Percentiles rank a stretch among this genome's conserved stretches.
These are phyloP conservation scores for Aspergillus novofumigatus DNA, from an alignment of 2,329 filamentous ascomycete genomes.

Conservation along the genomic window DNA sequence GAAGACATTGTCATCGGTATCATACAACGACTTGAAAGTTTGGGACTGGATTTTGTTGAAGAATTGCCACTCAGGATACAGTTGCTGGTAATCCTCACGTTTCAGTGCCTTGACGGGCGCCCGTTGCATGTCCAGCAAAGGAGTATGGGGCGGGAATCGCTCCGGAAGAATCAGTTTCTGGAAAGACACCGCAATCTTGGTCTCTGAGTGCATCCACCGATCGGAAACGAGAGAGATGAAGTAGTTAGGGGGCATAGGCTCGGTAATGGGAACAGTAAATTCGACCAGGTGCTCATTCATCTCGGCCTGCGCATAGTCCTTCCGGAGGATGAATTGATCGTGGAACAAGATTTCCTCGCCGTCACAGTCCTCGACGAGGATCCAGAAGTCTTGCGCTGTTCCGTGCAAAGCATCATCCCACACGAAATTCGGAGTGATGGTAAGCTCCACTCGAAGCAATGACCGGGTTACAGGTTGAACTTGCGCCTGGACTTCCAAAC, in stretches of 20 bases:
- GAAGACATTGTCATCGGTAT: slow-evolving; percentile 89
- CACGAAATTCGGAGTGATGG: slow-evolving; percentile 88
- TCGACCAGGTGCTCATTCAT: slow-evolving; percentile 92
- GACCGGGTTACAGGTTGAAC: slow-evolving; percentile 93
- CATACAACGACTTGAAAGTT: slow-evolving; percentile 89
- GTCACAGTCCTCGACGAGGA: slow-evolving; percentile 94
- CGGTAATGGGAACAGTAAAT: slow-evolving; percentile 92
- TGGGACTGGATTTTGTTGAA: slow-evolving; percentile 99
- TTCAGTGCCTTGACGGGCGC: slow-evolving; percentile 87
- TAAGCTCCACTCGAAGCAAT: slow-evolving; percentile 84
- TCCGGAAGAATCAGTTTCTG: slow-evolving; percentile 91
- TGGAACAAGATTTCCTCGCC: slow-evolving; percentile 94
- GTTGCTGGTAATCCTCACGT: slow-evolving; percentile 69
- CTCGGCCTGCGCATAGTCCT: slow-evolving; percentile 80
- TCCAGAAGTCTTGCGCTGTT: slow-evolving; percentile 89
- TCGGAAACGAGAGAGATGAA: slow-evolving; percentile 95
- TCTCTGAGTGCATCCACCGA: slow-evolving; percentile 97
- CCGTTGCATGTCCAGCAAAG: slow-evolving; percentile 84
- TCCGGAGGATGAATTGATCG: slow-evolving; percentile 87
- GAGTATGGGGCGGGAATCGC: slow-evolving; percentile 92
- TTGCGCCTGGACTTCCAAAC: slow-evolving; percentile 86
- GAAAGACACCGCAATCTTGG: slow-evolving; percentile 87
- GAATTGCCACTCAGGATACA: slow-evolving; percentile 79
- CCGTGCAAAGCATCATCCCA: slow-evolving; percentile 93
- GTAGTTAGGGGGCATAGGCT: slow-evolving; percentile 98